A percentile compares a stretch with the other conserved stretches of the same genome.
These are phyloP conservation scores for Microdochium nivale DNA, from an alignment of 2,329 filamentous ascomycete genomes.

Conservation along the genomic window DNA sequence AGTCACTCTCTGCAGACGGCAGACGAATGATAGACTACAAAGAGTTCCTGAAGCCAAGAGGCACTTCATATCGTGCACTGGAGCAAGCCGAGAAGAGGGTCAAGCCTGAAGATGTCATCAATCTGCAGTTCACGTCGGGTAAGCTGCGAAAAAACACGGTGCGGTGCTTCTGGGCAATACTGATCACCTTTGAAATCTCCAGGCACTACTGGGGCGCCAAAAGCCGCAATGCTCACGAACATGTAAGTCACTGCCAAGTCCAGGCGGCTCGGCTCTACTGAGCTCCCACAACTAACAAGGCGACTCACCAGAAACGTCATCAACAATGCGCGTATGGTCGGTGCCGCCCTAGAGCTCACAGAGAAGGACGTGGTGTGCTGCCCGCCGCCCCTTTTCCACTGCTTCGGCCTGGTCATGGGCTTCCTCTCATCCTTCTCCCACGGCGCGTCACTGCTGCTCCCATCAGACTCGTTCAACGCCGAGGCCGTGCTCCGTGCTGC, in stretches of 20 bases:
- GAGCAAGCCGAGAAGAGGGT: constrained; percentile 1
- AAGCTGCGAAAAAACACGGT: neutral
- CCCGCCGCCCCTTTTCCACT: constrained; percentile 58
- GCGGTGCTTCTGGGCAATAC: constrained; percentile 12
- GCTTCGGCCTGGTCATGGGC: constrained; percentile 63
- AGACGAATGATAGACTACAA: too few species aligned
- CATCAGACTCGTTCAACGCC: constrained; percentile 57
- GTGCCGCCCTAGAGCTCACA: constrained; percentile 57
- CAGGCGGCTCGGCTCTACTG: neutral
- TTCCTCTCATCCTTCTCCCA: constrained; percentile 64
- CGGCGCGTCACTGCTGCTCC: constrained; percentile 54
- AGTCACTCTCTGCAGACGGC: too few species aligned
- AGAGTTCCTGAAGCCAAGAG: too few species aligned
- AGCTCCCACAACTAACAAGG: neutral
- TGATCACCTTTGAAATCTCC: too few species aligned
- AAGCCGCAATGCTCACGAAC: constrained; percentile 1
- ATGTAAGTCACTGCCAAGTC: constrained; percentile 14
- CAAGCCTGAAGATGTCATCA: neutral
- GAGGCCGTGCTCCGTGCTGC: constrained; percentile 48
- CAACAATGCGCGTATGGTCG: constrained; percentile 61
- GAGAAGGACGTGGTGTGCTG: constrained; percentile 54
- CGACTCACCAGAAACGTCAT: constrained; percentile 30
- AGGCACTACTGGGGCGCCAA: constrained; percentile 1
- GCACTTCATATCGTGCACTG: neutral
- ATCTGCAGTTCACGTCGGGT: neutral